These are phyloP conservation scores for Dothideomycetidae sp. DNA, from an alignment of 2,329 filamentous ascomycete species.

Conservation along the genomic window DNA sequence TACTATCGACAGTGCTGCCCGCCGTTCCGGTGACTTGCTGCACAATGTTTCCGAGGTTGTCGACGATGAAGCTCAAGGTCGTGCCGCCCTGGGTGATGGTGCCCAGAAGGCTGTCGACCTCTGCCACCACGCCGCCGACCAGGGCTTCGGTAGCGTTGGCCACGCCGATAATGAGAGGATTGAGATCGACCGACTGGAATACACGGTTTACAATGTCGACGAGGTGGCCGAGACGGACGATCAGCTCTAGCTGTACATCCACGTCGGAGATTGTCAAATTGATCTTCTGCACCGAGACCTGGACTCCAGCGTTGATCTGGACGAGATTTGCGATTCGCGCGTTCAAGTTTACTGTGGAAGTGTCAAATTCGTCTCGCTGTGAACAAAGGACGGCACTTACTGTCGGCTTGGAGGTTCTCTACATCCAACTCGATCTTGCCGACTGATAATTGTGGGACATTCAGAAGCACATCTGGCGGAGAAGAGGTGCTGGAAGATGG, in stretches of 20 bases:
- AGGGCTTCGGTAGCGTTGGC: constrained; percentile 21
- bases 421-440: constrained; percentile 46
- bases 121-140: constrained; percentile 41
- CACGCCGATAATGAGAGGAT: constrained; percentile 38
- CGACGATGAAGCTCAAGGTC: constrained; percentile 36
- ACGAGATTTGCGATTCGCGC: constrained; percentile 47
- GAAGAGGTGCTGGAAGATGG: constrained; percentile 3
- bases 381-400: not conserved
- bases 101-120: constrained; percentile 45
- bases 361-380: not conserved
- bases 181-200: constrained; percentile 44
- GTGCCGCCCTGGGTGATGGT: constrained; percentile 39
- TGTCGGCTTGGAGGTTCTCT: constrained; percentile 43
- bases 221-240: constrained; percentile 45
- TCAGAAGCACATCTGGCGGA: constrained; percentile 42
- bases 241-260: constrained; percentile 43
- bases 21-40: constrained; percentile 40
- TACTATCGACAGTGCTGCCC: constrained; percentile 23
- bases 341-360: constrained; percentile 37
- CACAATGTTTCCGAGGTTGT: constrained; percentile 50
- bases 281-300: constrained; percentile 34
- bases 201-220: constrained; percentile 49
- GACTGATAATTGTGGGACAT: constrained; percentile 44
- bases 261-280: constrained; percentile 50
- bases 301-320: constrained; percentile 35